A percentile compares a stretch with the other conserved stretches of the same genome.
Evolutionary conservation across 192 early-diverging fungal genomes (phyloP).

Genomic region (Coemansia sp.): DNA sequence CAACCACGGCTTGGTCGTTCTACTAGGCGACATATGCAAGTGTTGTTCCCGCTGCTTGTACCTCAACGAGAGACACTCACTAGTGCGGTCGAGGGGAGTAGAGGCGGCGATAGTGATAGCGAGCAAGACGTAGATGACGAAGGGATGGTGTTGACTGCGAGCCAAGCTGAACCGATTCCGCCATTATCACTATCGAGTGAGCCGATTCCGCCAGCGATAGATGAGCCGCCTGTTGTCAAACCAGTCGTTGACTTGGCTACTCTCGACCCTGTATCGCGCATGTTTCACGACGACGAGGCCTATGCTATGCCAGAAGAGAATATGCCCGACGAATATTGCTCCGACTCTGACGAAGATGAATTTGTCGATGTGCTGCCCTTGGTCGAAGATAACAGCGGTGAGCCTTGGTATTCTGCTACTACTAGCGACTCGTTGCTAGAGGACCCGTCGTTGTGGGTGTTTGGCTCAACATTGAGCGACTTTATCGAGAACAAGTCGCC

Average conservation of each 20-base stretch:
- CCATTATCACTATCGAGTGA: neutral
- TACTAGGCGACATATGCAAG: slow-evolving; percentile 36
- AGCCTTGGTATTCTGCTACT: neutral
- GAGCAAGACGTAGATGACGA: neutral
- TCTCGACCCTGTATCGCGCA: slow-evolving; percentile 34
- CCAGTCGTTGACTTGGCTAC: slow-evolving; percentile 2
- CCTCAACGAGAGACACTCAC: slow-evolving; percentile 16
- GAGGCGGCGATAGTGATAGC: neutral
- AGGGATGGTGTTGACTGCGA: neutral
- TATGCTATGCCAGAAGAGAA: neutral
- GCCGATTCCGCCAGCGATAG: neutral
- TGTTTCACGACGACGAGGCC: slow-evolving; percentile 39
- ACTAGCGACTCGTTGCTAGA: slow-evolving; percentile 18
- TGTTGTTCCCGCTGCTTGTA: slow-evolving; percentile 36
- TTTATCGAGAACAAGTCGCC: slow-evolving; percentile 30
- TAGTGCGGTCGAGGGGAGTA: slow-evolving; percentile 7
- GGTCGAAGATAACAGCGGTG: neutral
- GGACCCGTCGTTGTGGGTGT: slow-evolving; percentile 60
- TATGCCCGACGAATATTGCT: neutral
- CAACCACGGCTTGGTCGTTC: slow-evolving; percentile 21
- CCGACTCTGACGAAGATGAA: neutral
- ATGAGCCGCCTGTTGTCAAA: slow-evolving; percentile 5
- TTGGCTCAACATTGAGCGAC: slow-evolving; percentile 50
- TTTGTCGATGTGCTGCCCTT: neutral
- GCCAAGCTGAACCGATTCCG: neutral